Evolutionary conservation across 2,329 filamentous ascomycete genomes (phyloP).

Genomic region (Beauveria rudraprayagi): DNA sequence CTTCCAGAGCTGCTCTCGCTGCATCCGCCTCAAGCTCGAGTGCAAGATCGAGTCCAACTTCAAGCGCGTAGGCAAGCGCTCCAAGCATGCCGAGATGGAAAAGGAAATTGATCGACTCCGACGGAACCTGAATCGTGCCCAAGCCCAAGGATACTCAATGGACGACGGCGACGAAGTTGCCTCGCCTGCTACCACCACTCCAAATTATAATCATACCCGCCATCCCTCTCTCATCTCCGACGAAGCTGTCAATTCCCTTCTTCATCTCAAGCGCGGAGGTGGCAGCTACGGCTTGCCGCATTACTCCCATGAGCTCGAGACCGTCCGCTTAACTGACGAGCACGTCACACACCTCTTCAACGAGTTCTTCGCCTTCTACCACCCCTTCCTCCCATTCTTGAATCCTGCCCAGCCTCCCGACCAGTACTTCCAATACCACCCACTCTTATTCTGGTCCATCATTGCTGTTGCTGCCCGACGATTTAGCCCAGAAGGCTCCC

Average conservation of each 20-base stretch:
- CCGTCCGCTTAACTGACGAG: constrained; percentile 56
- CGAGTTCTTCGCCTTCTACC: constrained; percentile 69
- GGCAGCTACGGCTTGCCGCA: constrained; percentile 53
- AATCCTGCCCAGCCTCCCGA: constrained; percentile 60
- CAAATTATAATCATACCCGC: constrained; percentile 49
- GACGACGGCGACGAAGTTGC: constrained; percentile 50
- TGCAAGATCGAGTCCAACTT: constrained; percentile 87
- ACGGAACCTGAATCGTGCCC: constrained; percentile 52
- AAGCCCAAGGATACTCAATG: constrained; percentile 47
- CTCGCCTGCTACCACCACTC: constrained; percentile 49
- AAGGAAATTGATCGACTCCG: constrained; percentile 67
- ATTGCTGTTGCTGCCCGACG: constrained; percentile 67
- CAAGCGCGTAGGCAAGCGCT: constrained; percentile 75
- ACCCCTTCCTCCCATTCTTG: constrained; percentile 70
- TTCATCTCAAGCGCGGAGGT: constrained; percentile 55
- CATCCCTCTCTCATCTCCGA: constrained; percentile 59
- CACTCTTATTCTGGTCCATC: constrained; percentile 79
- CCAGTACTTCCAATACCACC: constrained; percentile 67
- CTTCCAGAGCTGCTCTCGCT: constrained; percentile 69
- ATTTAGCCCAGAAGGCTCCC: constrained; percentile 48
- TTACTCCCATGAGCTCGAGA: constrained; percentile 54
- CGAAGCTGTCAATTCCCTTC: constrained; percentile 57
- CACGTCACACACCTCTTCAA: constrained; percentile 58
- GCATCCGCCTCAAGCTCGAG: constrained; percentile 68
- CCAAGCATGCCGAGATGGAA: constrained; percentile 80